Percentiles rank a stretch among this genome's conserved stretches.
Evolutionary conservation across 2,329 filamentous ascomycete species (phyloP).

Genomic region (Cordyceps pruinosa): DNA sequence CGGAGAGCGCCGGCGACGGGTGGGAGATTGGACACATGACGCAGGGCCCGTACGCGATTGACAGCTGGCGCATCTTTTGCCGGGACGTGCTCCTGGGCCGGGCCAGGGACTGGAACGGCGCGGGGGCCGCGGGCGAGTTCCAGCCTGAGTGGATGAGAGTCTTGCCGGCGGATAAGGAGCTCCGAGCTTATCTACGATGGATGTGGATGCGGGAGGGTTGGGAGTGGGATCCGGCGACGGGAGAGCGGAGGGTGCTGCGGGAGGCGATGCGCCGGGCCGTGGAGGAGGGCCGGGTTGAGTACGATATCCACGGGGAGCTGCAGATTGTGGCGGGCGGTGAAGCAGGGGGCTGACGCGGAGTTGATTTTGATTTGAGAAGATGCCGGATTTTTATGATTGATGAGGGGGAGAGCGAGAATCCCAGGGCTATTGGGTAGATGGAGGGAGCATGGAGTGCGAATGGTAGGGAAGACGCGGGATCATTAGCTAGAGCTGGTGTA

Average conservation of each 20-base stretch:
- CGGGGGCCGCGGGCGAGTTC: slow-evolving; percentile 45
- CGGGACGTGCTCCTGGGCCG: slow-evolving; percentile 66
- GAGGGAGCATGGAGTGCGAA: too few relatives aligned
- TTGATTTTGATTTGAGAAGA: too few relatives aligned
- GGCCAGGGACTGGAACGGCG: slow-evolving; percentile 60
- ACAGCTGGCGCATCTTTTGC: slow-evolving; percentile 93
- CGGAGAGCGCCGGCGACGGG: slow-evolving; percentile 29
- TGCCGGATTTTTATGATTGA: too few relatives aligned
- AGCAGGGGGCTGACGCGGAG: neutral
- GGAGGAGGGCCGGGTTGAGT: slow-evolving; percentile 49
- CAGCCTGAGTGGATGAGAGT: slow-evolving; percentile 91
- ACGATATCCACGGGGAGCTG: slow-evolving; percentile 43
- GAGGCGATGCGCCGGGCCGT: slow-evolving; percentile 50
- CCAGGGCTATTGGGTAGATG: too few relatives aligned
- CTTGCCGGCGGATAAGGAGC: slow-evolving; percentile 74
- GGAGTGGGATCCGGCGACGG: slow-evolving; percentile 70
- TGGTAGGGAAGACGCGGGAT: too few relatives aligned
- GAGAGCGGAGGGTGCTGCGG: slow-evolving; percentile 48
- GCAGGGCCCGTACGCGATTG: slow-evolving; percentile 73
- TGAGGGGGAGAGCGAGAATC: too few relatives aligned
- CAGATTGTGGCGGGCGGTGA: slow-evolving; percentile 29
- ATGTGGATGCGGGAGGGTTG: slow-evolving; percentile 86
- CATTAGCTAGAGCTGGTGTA: too few relatives aligned
- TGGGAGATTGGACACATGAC: slow-evolving; percentile 88
- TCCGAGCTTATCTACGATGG: slow-evolving; percentile 82